Conservation (phyloP, 306 rosid genomes). For the Cyamopsis tetragonoloba region DNA sequence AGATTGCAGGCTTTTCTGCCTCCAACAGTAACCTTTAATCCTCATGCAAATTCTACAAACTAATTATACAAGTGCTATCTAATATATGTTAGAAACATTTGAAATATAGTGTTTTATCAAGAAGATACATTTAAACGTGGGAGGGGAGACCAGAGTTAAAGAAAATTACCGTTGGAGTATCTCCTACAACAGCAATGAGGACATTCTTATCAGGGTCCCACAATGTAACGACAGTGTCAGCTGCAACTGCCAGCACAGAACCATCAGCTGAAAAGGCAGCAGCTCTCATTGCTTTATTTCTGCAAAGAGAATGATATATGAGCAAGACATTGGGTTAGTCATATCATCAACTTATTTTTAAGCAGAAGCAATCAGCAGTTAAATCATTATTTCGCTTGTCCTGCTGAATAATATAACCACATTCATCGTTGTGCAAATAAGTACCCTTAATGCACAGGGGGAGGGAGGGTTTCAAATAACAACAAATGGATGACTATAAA, state of each 20-base stretch:
- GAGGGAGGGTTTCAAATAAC: neutral
- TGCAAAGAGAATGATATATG: constrained; percentile 32
- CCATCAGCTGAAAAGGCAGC: constrained; percentile 91
- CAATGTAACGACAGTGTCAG: constrained; percentile 79
- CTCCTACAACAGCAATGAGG: constrained; percentile 82
- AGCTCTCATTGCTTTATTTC: constrained; percentile 86
- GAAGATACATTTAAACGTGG: constrained; percentile 4
- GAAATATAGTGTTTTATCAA: neutral
- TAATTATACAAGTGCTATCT: neutral
- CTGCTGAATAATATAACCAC: neutral
- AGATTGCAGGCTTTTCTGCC: neutral
- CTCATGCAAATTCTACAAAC: neutral
- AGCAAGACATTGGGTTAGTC: constrained; percentile 21
- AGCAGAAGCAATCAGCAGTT: constrained; percentile 15
- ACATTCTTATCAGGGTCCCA: constrained; percentile 88
- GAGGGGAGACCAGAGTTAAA: constrained; percentile 6
- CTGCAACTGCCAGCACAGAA: constrained; percentile 90
- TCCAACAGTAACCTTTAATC: constrained; percentile 2
- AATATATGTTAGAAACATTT: too few relatives aligned
- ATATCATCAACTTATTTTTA: constrained; percentile 20
- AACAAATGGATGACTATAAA: neutral
- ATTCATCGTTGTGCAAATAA: neutral
- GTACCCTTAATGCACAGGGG: neutral
- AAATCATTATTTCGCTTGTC: neutral
- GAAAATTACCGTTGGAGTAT: constrained; percentile 49